Conservation (phyloP, 768 basidiomycete genomes). For the Cyclocybe aegerita region DNA sequence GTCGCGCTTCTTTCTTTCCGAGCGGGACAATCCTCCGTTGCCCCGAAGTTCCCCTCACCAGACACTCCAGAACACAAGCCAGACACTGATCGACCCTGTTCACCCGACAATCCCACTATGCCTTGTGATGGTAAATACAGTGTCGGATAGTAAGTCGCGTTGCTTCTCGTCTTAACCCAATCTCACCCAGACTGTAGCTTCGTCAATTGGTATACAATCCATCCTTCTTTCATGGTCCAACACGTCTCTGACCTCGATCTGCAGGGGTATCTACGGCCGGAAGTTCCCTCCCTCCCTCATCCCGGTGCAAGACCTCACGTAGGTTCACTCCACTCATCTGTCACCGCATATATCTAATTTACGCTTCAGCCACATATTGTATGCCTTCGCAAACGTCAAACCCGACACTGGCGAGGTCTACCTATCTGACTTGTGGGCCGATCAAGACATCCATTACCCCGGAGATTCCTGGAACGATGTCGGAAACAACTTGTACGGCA, state of each 20-base stretch:
- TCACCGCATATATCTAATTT: conserved; percentile 6
- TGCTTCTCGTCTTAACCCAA: conserved; percentile 2
- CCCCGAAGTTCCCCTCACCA: conserved; percentile 2
- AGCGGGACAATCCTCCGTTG: conserved; percentile 39
- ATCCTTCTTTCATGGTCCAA: background rate
- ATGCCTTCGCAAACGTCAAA: conserved; percentile 90
- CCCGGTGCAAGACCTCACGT: conserved; percentile 86
- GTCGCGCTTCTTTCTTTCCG: conserved; percentile 42
- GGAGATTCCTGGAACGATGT: conserved; percentile 94
- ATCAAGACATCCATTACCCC: conserved; percentile 95
- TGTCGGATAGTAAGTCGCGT: conserved; percentile 70
- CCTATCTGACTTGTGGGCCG: conserved; percentile 91
- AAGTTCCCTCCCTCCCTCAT: conserved; percentile 88
- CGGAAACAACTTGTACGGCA: conserved; percentile 92
- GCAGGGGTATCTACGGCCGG: conserved; percentile 92
- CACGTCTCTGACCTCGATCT: background rate
- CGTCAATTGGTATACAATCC: conserved; percentile 62
- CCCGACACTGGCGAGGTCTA: conserved; percentile 83
- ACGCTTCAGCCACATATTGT: conserved; percentile 72
- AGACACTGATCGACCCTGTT: conserved; percentile 12
- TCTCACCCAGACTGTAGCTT: conserved; percentile 44
- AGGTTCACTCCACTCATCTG: conserved; percentile 24
- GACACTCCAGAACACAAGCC: conserved; percentile 6
- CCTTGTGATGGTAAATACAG: conserved; percentile 61
- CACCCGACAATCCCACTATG: conserved; percentile 26